These are phyloP conservation scores for Lactifluus pinguis DNA, from an alignment of 768 basidiomycete species.

Conservation along the genomic window DNA sequence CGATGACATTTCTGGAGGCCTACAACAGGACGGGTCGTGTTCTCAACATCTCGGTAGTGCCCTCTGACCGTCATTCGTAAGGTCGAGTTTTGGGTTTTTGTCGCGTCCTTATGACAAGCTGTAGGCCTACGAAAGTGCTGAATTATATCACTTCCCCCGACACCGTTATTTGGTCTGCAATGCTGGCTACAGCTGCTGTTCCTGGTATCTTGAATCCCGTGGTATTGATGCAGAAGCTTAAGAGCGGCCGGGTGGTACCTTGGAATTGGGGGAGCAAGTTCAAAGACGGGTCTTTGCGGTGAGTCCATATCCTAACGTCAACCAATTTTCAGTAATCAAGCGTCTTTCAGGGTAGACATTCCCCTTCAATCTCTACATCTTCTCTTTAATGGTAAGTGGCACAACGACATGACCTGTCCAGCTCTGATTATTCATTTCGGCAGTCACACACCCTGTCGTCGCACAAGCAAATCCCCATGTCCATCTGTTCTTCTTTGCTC, in stretches of 20 bases:
- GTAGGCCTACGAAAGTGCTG: slow-evolving; percentile 86
- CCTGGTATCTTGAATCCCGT: slow-evolving; percentile 95
- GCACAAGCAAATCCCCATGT: slow-evolving; percentile 91
- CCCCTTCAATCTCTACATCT: slow-evolving; percentile 81
- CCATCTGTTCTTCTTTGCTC: slow-evolving; percentile 92
- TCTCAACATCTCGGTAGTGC: slow-evolving; percentile 88
- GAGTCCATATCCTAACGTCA: slow-evolving; percentile 11
- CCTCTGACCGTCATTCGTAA: slow-evolving; percentile 80
- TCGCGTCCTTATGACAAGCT: slow-evolving; percentile 13
- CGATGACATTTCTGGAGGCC: slow-evolving; percentile 92
- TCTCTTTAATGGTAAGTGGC: slow-evolving; percentile 68
- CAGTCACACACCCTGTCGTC: slow-evolving; percentile 88
- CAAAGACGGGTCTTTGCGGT: slow-evolving; percentile 88
- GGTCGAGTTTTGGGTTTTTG: slow-evolving; percentile 18
- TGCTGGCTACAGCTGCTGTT: slow-evolving; percentile 87
- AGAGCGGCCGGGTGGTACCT: slow-evolving; percentile 69
- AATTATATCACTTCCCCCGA: slow-evolving; percentile 97
- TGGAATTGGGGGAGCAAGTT: slow-evolving; percentile 95
- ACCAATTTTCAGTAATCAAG: not conserved
- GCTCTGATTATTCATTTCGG: not conserved
- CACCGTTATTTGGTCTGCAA: slow-evolving; percentile 71
- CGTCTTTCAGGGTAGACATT: slow-evolving; percentile 70
- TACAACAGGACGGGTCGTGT: slow-evolving; percentile 89
- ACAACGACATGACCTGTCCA: not conserved
- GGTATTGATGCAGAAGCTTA: slow-evolving; percentile 86